Conservation (phyloP, 2,329 filamentous ascomycete genomes). For the Exophiala phaeomuriformis region DNA sequence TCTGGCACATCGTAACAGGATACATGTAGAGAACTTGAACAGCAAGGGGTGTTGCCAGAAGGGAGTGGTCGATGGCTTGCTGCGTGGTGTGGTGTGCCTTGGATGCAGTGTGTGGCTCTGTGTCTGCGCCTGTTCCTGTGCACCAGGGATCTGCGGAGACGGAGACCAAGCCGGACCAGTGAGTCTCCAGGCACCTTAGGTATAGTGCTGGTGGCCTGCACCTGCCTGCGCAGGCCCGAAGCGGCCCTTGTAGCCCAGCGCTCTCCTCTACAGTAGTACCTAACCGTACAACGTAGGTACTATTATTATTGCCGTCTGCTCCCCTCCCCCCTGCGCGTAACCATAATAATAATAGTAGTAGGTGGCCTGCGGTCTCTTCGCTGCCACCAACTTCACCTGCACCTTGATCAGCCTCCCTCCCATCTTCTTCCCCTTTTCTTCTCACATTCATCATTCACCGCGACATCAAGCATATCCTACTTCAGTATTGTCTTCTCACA, state of each 20-base stretch:
- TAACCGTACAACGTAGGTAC: neutral
- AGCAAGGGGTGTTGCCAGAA: too few relatives aligned
- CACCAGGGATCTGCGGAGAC: too few relatives aligned
- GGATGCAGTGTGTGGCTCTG: neutral
- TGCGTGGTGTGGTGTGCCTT: neutral
- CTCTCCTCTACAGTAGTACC: neutral
- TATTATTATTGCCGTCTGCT: neutral
- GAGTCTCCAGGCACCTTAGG: too few relatives aligned
- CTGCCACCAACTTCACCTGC: neutral
- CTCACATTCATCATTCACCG: constrained; percentile 1
- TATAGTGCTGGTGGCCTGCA: too few relatives aligned
- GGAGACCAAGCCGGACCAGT: too few relatives aligned
- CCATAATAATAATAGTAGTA: neutral
- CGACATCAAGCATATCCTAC: constrained; percentile 7
- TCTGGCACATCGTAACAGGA: too few relatives aligned
- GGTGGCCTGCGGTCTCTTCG: neutral
- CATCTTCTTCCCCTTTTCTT: neutral
- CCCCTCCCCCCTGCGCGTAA: neutral
- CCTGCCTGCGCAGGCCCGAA: neutral
- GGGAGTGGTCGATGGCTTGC: neutral
- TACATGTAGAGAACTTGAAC: too few relatives aligned
- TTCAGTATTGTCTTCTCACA: constrained; percentile 4
- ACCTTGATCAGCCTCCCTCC: neutral
- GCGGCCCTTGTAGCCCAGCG: too few relatives aligned
- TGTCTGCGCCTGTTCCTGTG: neutral